Conservation (phyloP, 2,329 filamentous ascomycete species). For the Fusarium sp. region DNA sequence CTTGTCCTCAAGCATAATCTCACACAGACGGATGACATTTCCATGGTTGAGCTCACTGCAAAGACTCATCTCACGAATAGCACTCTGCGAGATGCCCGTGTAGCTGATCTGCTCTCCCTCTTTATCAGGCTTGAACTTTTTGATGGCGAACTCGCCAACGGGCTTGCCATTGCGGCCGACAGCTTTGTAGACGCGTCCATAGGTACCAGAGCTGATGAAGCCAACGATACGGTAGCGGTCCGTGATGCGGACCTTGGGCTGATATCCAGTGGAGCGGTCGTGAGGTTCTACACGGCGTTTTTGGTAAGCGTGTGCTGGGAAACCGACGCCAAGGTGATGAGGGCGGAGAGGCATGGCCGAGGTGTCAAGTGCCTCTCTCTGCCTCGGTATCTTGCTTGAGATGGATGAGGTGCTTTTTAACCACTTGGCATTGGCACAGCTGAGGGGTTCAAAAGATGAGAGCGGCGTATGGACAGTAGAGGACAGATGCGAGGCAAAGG, state of each 20-base stretch:
- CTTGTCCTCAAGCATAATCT: conserved; percentile 98
- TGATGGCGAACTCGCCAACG: conserved; percentile 92
- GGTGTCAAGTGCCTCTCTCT: not conserved
- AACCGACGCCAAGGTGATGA: conserved; percentile 48
- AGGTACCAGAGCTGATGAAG: conserved; percentile 98
- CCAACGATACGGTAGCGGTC: conserved; percentile 97
- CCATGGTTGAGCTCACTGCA: conserved; percentile 91
- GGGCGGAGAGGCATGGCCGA: conserved; percentile 51
- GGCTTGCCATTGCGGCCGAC: conserved; percentile 67
- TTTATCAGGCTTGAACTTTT: conserved; percentile 99
- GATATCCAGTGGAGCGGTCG: conserved; percentile 68
- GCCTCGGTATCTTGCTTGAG: not conserved
- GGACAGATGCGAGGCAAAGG: conserved; percentile 1
- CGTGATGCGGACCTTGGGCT: conserved; percentile 86
- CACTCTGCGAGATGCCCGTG: conserved; percentile 97
- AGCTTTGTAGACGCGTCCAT: conserved; percentile 98
- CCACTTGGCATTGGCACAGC: conserved; percentile 39
- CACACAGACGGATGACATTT: conserved; percentile 90
- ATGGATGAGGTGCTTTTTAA: conserved; percentile 8
- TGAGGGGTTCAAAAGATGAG: not conserved
- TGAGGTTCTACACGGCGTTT: conserved; percentile 60
- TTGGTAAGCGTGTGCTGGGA: conserved; percentile 49
- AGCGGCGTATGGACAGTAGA: not conserved
- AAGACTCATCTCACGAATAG: conserved; percentile 95
- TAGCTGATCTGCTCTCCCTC: conserved; percentile 95